Evolutionary conservation across 441 rosid species (phyloP), one percentile per base, ranked within the genome.

Genomic region (Corymbia citriodora): DNA sequence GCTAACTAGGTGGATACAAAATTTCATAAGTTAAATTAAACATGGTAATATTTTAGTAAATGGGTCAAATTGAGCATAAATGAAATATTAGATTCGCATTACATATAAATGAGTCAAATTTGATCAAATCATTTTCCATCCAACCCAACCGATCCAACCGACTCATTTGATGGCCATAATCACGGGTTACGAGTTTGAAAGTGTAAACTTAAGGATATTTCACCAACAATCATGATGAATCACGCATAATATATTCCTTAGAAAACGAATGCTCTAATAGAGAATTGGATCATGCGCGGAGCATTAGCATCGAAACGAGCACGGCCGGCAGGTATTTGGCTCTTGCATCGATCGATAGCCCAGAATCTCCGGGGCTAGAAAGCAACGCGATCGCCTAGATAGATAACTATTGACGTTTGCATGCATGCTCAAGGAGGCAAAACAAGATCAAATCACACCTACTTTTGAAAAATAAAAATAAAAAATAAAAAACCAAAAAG

Each of bases 41-140:
- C 25, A 10, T 10, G 5, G 1, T 10, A 59, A 25, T 59, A 59
- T 59, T 59, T 59, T 4, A 59, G 65, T 59, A 25, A 59, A 59
- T 2, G 7, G 0, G 14, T 59, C 7, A 0, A 59, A 14, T 23
- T 0, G 0, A 0, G 25, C 4, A 57, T 57, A 0, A 0, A 25
- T 59, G 5, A 0, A 59, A 23, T 59, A 25, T 2, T 4, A 57
- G 25, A 57, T 57, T 10, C 45, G 45, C 45, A 40, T 40, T 40
- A 6, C 5, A 40, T 7, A n/a, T n/a, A n/a, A n/a, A n/a, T n/a
- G n/a, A n/a, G n/a, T n/a, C n/a, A n/a, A n/a, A n/a, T n/a, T n/a
- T n/a, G n/a, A n/a, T n/a, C n/a, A n/a, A n/a, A n/a, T n/a, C n/a
- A n/a, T n/a, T n/a, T n/a, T n/a, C n/a, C n/a, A n/a, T n/a, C n/a